Base-by-base conservation (phyloP, 495 filamentous ascomycete species). In the Penicillium canariense region DNA sequence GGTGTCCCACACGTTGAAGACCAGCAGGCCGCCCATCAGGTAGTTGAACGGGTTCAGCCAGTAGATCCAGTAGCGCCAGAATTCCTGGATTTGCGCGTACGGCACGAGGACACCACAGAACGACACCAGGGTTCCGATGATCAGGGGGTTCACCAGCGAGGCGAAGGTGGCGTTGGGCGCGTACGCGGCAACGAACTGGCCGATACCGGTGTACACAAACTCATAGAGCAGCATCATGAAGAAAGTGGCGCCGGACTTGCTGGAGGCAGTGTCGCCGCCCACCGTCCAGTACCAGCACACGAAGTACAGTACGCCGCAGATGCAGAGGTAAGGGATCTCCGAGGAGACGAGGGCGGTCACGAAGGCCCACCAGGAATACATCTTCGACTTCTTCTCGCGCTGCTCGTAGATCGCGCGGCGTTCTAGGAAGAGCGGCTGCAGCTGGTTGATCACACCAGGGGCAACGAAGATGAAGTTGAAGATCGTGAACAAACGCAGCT, bases 61-160 rank as follows among this genome's bases (percentile, higher is more conserved):
- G 69, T 90, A 90, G 56, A 87, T 86, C 87, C 87, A 90, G 79
- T 90, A 91, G 15, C 80, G 72, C 54, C 86, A 87, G 52, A 88
- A 77, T 3, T 68, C 79, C 25, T 77, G 71, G 23, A 87, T 85
- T 46, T 76, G 67, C 1, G 45, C 46, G 42, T 75, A 72, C 2
- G 72, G 72, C 5, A 75, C 71, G 38, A 74, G 56, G 8, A 76
- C 72, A 59, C 74, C 71, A 54, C 84, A 85, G 63, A 84, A 77
- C 50, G 78, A 77, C 43, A 73, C 76, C 55, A 87, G 73, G 25
- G 77, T 77, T 58, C 78, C 79, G 48, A 81, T 65, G 50, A 87
- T 65, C 34, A 84, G 71, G 14, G 81, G 82, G 53, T 86, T 70
- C 22, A 77, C 78, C 44, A 81, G 73, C 12, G 78, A 77, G 2